Evolutionary conservation across 2,329 filamentous ascomycete species (phyloP).

Genomic region (Dothistroma septosporum): DNA sequence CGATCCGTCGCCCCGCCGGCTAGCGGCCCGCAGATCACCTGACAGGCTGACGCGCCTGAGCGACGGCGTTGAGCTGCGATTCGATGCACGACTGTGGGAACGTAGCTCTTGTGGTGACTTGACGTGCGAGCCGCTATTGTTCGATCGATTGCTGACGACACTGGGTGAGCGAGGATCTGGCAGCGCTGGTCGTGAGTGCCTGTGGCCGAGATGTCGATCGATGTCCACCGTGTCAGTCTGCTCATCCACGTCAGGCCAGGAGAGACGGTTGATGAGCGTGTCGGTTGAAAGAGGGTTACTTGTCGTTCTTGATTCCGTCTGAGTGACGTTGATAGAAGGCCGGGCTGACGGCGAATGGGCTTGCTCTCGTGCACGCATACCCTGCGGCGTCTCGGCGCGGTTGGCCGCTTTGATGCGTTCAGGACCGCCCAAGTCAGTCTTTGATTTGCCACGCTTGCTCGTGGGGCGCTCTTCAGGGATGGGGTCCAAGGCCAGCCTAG

Average conservation of each 20-base stretch:
- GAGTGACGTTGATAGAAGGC: constrained; percentile 11
- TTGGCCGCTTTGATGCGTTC: constrained; percentile 42
- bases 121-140: constrained; percentile 38
- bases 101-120: constrained; percentile 47
- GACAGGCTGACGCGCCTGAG: constrained; percentile 67
- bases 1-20: constrained; percentile 48
- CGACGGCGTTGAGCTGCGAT: constrained; percentile 60
- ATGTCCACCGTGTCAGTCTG: constrained; percentile 43
- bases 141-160: constrained; percentile 44
- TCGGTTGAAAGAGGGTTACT: constrained; percentile 34
- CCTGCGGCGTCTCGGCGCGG: constrained; percentile 41
- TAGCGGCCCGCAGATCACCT: constrained; percentile 70
- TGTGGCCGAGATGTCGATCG: constrained; percentile 36
- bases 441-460: constrained; percentile 40
- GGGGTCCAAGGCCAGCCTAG: constrained; percentile 39
- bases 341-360: constrained; percentile 16
- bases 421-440: constrained; percentile 41
- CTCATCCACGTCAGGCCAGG: constrained; percentile 44
- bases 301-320: constrained; percentile 11
- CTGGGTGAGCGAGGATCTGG: constrained; percentile 39
- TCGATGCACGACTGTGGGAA: constrained; percentile 59
- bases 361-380: constrained; percentile 35
- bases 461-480: constrained; percentile 40
- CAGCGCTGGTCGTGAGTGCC: constrained; percentile 17
- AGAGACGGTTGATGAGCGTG: constrained; percentile 31